Evolutionary conservation across 176 grass and related monocot species (phyloP).

Genomic region (Themeda triandra): DNA sequence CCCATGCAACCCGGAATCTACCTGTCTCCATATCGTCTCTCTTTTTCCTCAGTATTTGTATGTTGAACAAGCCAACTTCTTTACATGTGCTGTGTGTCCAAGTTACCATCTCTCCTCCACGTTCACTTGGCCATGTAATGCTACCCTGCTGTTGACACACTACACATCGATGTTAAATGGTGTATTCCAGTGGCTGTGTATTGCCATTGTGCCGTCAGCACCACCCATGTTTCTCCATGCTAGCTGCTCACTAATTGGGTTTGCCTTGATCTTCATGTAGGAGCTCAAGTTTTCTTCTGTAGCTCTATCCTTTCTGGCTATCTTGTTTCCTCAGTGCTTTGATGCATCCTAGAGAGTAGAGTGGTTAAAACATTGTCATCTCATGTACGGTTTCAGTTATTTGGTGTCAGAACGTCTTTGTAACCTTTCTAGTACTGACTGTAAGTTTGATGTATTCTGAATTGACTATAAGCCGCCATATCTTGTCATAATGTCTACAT

Average conservation of each 20-base stretch:
- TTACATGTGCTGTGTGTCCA: not conserved
- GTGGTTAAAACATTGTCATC: not conserved
- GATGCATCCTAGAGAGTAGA: not conserved
- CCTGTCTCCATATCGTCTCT: not conserved
- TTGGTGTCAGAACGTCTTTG: not conserved
- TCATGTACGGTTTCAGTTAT: not conserved
- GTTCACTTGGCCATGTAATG: not conserved
- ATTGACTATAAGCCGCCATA: not conserved
- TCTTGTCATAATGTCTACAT: conserved; percentile 4
- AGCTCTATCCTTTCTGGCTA: not conserved
- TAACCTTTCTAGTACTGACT: not conserved
- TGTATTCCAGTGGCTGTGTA: not conserved
- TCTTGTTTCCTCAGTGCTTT: not conserved
- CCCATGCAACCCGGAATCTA: not conserved
- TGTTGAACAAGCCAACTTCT: not conserved
- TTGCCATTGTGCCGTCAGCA: not conserved
- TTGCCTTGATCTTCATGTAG: not conserved
- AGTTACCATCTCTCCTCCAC: not conserved
- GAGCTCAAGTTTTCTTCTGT: not conserved
- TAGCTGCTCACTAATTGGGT: not conserved
- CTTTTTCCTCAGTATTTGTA: not conserved
- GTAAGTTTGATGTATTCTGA: not conserved
- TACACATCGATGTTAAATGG: not conserved
- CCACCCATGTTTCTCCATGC: conserved; percentile 3
- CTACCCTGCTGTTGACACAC: not conserved